Evolutionary conservation across 805 yeast species (phyloP).

Genomic region (Phaffomyces opuntiae): DNA sequence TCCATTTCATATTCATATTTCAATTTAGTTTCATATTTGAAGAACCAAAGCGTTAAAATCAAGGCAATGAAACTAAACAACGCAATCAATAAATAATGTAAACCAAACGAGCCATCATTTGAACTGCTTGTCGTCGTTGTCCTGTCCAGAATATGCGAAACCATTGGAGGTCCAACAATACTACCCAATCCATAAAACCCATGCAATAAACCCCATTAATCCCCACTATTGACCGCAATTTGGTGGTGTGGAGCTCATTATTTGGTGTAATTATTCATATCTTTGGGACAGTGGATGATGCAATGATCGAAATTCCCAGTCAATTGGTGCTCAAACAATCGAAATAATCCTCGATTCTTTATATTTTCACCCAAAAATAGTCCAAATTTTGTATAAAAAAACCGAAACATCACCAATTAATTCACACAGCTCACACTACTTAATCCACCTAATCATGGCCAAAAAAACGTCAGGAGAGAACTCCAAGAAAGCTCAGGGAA

Average conservation of each 20-base stretch:
- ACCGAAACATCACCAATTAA: not conserved
- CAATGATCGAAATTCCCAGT: too few species aligned
- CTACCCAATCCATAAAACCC: conserved; percentile 72
- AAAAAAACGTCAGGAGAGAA: conserved; percentile 38
- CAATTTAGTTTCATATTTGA: conserved; percentile 34
- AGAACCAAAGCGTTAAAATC: conserved; percentile 32
- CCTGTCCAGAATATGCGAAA: conserved; percentile 34
- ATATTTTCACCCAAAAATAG: too few species aligned
- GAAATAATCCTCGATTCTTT: too few species aligned
- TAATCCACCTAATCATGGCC: conserved; percentile 35
- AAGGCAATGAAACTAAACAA: conserved; percentile 33
- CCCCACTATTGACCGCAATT: too few species aligned
- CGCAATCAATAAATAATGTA: conserved; percentile 19
- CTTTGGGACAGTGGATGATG: too few species aligned
- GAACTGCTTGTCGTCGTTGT: conserved; percentile 19
- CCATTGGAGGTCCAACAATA: conserved; percentile 58
- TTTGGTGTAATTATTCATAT: too few species aligned
- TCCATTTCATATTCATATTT: conserved; percentile 23
- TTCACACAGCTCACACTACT: not conserved
- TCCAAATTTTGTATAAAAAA: too few species aligned
- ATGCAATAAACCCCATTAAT: conserved; percentile 45
- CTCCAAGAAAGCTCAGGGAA: conserved; percentile 53
- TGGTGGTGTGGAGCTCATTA: too few species aligned
- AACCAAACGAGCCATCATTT: conserved; percentile 14
- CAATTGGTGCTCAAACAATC: too few species aligned